Evolutionary conservation across 83 land plant genomes (phyloP), one percentile per base, ranked within the genome.

Genomic region (Thuja plicata): DNA sequence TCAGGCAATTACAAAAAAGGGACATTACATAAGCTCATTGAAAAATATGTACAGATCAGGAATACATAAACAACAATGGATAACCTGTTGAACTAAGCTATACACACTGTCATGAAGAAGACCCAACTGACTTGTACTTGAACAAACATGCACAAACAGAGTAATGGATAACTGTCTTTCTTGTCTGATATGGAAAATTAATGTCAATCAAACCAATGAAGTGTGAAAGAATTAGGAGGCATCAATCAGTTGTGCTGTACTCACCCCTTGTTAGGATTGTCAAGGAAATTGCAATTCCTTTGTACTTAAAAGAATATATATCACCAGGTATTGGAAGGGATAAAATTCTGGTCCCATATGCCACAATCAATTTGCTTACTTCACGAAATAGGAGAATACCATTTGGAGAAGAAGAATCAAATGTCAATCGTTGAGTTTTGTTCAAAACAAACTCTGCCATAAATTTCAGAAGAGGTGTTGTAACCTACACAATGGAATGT

Each of bases 351-450:
- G 99, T 92, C 15, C 99, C 99, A 91, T 98, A 98, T 52, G 99
- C 99, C 12, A 98, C 99, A 71, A 97, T 88, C 89, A 98, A 52
- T 82, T 98, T 98, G 92, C 99, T 98, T 45, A 98, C 95, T 94
- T 97, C 99, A 38, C 99, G 96, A 88, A 98, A 98, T 35, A 97
- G 93, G 79, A 98, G 97, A 52, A 98, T 98, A 38, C 99, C 99
- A 94, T 98, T 98, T n/a, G 99, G 96, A 88, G 99, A 98, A 16
- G 99, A 98, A 50, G 97, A 92, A 87, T 98, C 99, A 94, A 98
- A 98, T 52, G 99, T 97, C 91, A 97, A 87, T 3, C 99, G 92
- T 87, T 98, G 99, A 46, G 96, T 92, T 91, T 98, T 98, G 91
- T 98, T 98, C 82, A 93, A 52, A 38, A 97, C 97, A 94, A 98